Percentiles rank a stretch among this genome's conserved stretches.
These are phyloP conservation scores for Xylaria sp. DNA, from an alignment of 495 filamentous ascomycete genomes.

Conservation along the genomic window DNA sequence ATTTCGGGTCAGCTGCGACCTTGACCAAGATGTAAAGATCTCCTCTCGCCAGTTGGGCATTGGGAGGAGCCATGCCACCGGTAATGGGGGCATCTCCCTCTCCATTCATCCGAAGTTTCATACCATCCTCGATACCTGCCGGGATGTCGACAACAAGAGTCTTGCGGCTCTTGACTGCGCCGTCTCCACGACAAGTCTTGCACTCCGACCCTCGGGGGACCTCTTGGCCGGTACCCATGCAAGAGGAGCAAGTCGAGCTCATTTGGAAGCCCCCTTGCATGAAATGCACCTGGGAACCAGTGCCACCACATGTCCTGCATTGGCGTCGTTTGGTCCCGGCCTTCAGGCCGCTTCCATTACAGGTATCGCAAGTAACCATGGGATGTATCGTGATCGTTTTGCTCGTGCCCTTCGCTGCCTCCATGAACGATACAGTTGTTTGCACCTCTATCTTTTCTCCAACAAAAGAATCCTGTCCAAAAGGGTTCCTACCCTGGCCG, in stretches of 20 bases:
- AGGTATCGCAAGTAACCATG: conserved; percentile 78
- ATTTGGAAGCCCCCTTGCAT: conserved; percentile 95
- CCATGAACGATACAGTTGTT: conserved; percentile 91
- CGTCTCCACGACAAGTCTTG: conserved; percentile 75
- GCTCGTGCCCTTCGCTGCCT: conserved; percentile 85
- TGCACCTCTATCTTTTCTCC: conserved; percentile 96
- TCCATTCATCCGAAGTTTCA: conserved; percentile 79
- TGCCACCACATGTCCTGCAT: conserved; percentile 84
- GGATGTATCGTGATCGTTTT: conserved; percentile 83
- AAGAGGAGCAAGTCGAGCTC: conserved; percentile 83
- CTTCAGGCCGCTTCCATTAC: conserved; percentile 84
- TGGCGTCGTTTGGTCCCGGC: conserved; percentile 71
- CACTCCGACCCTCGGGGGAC: conserved; percentile 83
- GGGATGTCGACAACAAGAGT: conserved; percentile 89
- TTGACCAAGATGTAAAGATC: conserved; percentile 88
- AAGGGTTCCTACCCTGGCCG: conserved; percentile 62
- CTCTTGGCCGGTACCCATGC: conserved; percentile 74
- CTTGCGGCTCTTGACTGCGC: conserved; percentile 77
- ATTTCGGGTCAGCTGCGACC: conserved; percentile 84
- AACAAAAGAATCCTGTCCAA: conserved; percentile 77
- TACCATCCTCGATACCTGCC: conserved; percentile 92
- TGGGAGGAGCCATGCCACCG: conserved; percentile 64
- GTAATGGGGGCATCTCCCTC: conserved; percentile 88
- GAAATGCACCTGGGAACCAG: conserved; percentile 84
- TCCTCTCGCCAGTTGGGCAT: conserved; percentile 68